These are phyloP conservation scores for Epichloe scottii DNA, from an alignment of 2,329 filamentous ascomycete species.

Conservation along the genomic window DNA sequence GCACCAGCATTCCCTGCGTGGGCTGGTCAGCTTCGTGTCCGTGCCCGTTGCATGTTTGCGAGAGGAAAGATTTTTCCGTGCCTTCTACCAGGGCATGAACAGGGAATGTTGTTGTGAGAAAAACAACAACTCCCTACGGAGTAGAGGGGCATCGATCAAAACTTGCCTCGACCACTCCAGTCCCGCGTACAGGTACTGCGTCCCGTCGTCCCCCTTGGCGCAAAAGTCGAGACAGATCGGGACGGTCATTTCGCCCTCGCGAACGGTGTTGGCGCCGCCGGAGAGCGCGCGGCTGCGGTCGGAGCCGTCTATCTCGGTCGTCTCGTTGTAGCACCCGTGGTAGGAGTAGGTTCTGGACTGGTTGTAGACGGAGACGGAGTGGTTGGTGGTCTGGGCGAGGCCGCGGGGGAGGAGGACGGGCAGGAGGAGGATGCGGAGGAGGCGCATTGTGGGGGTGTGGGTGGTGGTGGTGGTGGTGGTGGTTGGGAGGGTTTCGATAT, in stretches of 20 bases:
- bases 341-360: conserved; percentile 31
- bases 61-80: no score
- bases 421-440: conserved; percentile 8
- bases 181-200: conserved; percentile 36
- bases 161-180: conserved; percentile 38
- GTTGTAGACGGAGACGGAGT: conserved; percentile 20
- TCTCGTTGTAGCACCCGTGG: conserved; percentile 48
- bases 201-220: conserved; percentile 17
- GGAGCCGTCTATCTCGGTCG: conserved; percentile 29
- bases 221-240: conserved; percentile 39
- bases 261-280: conserved; percentile 27
- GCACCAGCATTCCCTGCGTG: conserved; percentile 47
- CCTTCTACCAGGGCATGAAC: no score
- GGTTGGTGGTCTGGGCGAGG: conserved; percentile 5
- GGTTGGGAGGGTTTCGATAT: background rate
- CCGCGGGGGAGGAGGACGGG: conserved; percentile 1
- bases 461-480: background rate
- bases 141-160: no score
- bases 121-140: no score
- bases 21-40: background rate
- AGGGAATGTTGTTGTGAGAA: no score
- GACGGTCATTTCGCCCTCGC: conserved; percentile 37
- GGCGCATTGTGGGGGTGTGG: background rate
- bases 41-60: no score
- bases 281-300: conserved; percentile 33